Evolutionary conservation across 306 rosid genomes (phyloP).

Genomic region (Castanea mollissima): DNA sequence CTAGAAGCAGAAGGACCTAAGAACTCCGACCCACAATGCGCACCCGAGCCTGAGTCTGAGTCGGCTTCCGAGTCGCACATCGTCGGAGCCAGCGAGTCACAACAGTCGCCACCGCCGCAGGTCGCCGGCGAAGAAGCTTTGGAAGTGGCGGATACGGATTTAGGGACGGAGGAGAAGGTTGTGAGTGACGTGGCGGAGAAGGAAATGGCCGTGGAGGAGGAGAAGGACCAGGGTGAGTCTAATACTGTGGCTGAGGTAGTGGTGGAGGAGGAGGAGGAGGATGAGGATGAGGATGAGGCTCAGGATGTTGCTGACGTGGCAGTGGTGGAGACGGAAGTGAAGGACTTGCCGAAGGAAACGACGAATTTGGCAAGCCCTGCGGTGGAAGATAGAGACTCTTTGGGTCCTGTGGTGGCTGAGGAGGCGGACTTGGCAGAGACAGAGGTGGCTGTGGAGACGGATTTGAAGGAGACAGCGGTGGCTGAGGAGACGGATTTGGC

Average conservation of each 20-base stretch:
- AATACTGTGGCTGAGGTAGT: background rate
- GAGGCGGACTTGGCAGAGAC: background rate
- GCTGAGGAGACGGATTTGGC: background rate
- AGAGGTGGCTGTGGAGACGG: background rate
- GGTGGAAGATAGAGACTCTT: background rate
- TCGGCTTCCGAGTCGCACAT: background rate
- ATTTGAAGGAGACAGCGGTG: background rate
- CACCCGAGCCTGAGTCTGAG: constrained; percentile 1
- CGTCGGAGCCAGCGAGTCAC: background rate
- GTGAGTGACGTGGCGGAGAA: background rate
- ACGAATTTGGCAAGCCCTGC: background rate
- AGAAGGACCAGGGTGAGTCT: background rate
- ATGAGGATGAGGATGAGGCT: background rate
- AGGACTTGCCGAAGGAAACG: background rate
- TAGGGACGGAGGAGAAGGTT: background rate
- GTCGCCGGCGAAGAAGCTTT: background rate
- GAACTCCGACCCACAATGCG: constrained; percentile 31
- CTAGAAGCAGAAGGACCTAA: constrained; percentile 1
- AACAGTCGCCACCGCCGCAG: background rate
- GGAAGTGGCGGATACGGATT: background rate
- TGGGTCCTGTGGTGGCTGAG: background rate
- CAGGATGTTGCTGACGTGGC: background rate
- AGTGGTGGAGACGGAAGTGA: background rate
- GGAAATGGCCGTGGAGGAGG: background rate
- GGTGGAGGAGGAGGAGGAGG: constrained; percentile 3